Evolutionary conservation across 257 asterid genomes (phyloP).

Genomic region (Ophiorrhiza pumila): DNA sequence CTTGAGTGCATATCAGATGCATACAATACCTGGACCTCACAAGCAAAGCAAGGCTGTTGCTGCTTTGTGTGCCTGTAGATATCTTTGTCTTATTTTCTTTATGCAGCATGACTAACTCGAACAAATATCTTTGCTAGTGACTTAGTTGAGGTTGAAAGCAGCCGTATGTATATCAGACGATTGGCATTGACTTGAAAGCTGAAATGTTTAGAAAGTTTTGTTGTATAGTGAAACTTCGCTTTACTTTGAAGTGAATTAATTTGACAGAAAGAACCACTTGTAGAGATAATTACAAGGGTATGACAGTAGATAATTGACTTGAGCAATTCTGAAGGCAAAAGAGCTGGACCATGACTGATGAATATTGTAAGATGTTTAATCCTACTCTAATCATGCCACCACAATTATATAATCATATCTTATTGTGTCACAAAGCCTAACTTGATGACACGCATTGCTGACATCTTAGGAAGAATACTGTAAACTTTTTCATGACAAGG

Average conservation of each 20-base stretch:
- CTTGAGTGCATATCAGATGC: slow-evolving; percentile 10
- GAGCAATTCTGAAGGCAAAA: neutral
- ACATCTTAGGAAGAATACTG: slow-evolving; percentile 5
- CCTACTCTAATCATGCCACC: slow-evolving; percentile 12
- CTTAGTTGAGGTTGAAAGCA: slow-evolving; percentile 2
- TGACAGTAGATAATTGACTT: neutral
- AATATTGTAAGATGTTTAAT: slow-evolving; percentile 1
- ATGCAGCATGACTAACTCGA: neutral
- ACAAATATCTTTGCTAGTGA: neutral
- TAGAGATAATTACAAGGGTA: neutral
- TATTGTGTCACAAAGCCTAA: neutral
- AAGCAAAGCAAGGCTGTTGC: neutral
- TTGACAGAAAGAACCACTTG: neutral
- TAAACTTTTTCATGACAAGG: slow-evolving; percentile 10
- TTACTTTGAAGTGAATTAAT: neutral
- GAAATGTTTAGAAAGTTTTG: neutral
- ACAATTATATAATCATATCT: slow-evolving; percentile 12
- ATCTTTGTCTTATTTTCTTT: neutral
- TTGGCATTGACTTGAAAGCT: neutral
- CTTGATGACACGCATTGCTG: slow-evolving; percentile 7
- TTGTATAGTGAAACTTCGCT: neutral
- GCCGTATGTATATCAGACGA: slow-evolving; percentile 3
- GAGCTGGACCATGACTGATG: slow-evolving; percentile 2
- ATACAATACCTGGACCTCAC: slow-evolving; percentile 2
- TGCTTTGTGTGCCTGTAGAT: neutral